Evolutionary conservation across 2,329 filamentous ascomycete genomes (phyloP).

Genomic region (Bipolaris zeicola): DNA sequence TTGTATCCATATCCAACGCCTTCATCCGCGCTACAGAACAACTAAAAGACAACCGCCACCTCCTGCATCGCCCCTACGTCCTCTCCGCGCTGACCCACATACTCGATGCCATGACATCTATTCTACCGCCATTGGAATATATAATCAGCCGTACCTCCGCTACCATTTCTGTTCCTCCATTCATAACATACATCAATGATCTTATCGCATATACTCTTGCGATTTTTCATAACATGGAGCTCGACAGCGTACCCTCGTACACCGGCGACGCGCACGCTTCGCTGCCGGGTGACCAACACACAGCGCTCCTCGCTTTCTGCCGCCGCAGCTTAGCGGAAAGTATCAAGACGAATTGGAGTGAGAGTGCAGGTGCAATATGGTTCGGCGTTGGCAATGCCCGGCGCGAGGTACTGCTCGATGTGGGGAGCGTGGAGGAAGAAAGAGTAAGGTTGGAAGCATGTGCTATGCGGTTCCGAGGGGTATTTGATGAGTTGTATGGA

Average conservation of each 20-base stretch:
- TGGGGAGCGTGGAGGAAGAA: slow-evolving; percentile 39
- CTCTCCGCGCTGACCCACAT: slow-evolving; percentile 49
- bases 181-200: slow-evolving; percentile 48
- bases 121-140: slow-evolving; percentile 55
- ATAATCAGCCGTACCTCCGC: slow-evolving; percentile 44
- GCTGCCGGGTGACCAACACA: background rate
- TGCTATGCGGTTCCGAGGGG: slow-evolving; percentile 26
- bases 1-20: slow-evolving; percentile 49
- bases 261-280: slow-evolving; percentile 15
- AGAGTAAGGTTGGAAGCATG: slow-evolving; percentile 20
- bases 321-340: slow-evolving; percentile 52
- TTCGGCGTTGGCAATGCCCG: slow-evolving; percentile 53
- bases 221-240: slow-evolving; percentile 31
- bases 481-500: background rate
- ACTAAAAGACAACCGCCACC: slow-evolving; percentile 41
- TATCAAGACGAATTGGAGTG: slow-evolving; percentile 55
- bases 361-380: slow-evolving; percentile 47
- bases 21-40: slow-evolving; percentile 45
- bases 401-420: slow-evolving; percentile 52
- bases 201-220: slow-evolving; percentile 45
- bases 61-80: slow-evolving; percentile 49
- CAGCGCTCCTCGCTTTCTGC: slow-evolving; percentile 33
- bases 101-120: slow-evolving; percentile 50
- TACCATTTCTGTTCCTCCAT: slow-evolving; percentile 26
- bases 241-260: slow-evolving; percentile 23